These are phyloP conservation scores for Diaporthe ampelina DNA, from an alignment of 2,329 filamentous ascomycete genomes.

Conservation along the genomic window DNA sequence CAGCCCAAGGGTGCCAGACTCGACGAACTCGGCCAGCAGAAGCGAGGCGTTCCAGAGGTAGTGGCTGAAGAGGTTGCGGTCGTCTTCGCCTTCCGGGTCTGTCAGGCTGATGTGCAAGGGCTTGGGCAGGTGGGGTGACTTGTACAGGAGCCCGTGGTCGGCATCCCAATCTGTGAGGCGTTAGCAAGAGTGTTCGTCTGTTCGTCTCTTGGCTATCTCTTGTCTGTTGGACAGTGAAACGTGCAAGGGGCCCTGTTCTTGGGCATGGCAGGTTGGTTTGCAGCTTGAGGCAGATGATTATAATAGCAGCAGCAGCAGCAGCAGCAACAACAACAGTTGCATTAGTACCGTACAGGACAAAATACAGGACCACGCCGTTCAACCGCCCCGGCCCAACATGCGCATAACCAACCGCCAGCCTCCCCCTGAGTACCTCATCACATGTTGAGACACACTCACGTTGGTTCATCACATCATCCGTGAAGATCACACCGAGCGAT, in stretches of 20 bases:
- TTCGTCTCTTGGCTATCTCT: not conserved
- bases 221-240: not conserved
- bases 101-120: slow-evolving; percentile 61
- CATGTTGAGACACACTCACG: slow-evolving; percentile 48
- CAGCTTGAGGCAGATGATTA: not conserved
- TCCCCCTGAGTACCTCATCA: not conserved
- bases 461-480: slow-evolving; percentile 75
- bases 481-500: slow-evolving; percentile 74
- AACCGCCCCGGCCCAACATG: not conserved
- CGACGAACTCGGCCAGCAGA: slow-evolving; percentile 68
- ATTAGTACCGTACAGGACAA: not conserved
- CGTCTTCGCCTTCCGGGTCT: slow-evolving; percentile 64
- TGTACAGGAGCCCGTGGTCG: slow-evolving; percentile 71
- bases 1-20: slow-evolving; percentile 59
- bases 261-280: not conserved
- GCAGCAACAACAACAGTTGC: not conserved
- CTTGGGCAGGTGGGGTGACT: slow-evolving; percentile 63
- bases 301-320: not conserved
- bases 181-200: slow-evolving; percentile 9
- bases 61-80: slow-evolving; percentile 76
- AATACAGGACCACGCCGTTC: not conserved
- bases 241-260: not conserved
- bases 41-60: slow-evolving; percentile 80
- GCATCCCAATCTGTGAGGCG: slow-evolving; percentile 66
- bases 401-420: not conserved